Evolutionary conservation across 2,329 filamentous ascomycete genomes (phyloP).

Genomic region (Aspergillus sp.): DNA sequence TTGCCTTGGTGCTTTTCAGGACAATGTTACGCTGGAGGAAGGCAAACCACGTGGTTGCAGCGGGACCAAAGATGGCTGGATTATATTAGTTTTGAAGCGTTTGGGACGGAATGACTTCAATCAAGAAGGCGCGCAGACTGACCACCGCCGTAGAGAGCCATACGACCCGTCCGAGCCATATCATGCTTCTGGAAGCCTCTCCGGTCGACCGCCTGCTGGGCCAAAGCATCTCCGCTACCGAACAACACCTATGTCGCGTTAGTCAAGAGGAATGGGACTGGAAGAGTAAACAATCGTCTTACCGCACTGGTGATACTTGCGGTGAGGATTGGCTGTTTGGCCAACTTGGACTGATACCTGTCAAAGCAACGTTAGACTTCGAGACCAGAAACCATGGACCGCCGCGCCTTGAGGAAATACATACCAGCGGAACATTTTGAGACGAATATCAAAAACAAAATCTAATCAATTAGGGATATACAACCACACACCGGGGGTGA

Average conservation of each 20-base stretch:
- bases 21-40: constrained; percentile 73
- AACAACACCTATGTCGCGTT: constrained; percentile 67
- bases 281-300: constrained; percentile 20
- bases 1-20: constrained; percentile 61
- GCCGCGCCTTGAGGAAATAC: constrained; percentile 9
- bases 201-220: constrained; percentile 87
- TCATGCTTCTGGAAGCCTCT: constrained; percentile 76
- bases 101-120: neutral
- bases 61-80: constrained; percentile 75
- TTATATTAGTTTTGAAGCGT: constrained; percentile 3
- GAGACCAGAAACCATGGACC: neutral
- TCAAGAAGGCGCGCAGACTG: constrained; percentile 13
- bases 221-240: constrained; percentile 83
- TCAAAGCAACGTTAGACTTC: constrained; percentile 13
- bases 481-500: neutral
- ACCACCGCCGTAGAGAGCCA: constrained; percentile 52
- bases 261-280: neutral
- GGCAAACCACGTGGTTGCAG: constrained; percentile 81
- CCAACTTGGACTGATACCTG: constrained; percentile 84
- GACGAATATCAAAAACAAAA: neutral
- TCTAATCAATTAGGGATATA: neutral
- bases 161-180: constrained; percentile 47
- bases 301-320: constrained; percentile 84
- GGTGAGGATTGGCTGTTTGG: constrained; percentile 79
- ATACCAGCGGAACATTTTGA: constrained; percentile 39